These are phyloP conservation scores for Hypoxylon fragiforme DNA, from an alignment of 495 filamentous ascomycete genomes.

Conservation along the genomic window DNA sequence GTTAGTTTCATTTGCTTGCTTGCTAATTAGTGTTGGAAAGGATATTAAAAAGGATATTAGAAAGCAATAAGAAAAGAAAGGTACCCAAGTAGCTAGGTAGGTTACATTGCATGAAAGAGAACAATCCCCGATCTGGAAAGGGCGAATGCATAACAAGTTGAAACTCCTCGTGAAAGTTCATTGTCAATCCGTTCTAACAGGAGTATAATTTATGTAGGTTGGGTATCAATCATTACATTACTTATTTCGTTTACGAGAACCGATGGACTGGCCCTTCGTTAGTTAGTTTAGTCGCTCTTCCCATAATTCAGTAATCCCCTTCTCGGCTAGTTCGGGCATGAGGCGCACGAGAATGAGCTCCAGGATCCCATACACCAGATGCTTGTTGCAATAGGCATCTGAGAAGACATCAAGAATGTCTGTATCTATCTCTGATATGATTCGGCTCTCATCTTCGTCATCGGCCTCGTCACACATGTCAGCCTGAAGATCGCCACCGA, in stretches of 20 bases:
- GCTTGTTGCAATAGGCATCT: slow-evolving; percentile 87
- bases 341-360: slow-evolving; percentile 78
- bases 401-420: slow-evolving; percentile 71
- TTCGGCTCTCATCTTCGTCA: slow-evolving; percentile 43
- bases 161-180: slow-evolving; percentile 24
- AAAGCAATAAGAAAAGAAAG: no score
- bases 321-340: slow-evolving; percentile 81
- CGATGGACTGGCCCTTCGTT: slow-evolving; percentile 30
- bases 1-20: no score
- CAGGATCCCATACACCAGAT: slow-evolving; percentile 75
- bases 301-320: slow-evolving; percentile 70
- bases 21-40: slow-evolving; percentile 24
- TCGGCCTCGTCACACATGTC: slow-evolving; percentile 37
- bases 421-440: slow-evolving; percentile 53
- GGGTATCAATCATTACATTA: slow-evolving; percentile 37
- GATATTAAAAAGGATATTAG: no score
- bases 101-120: slow-evolving; percentile 34
- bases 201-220: slow-evolving; percentile 15
- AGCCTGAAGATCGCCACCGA: slow-evolving; percentile 30
- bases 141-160: slow-evolving; percentile 31
- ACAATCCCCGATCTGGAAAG: slow-evolving; percentile 30
- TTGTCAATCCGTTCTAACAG: slow-evolving; percentile 15
- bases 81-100: no score
- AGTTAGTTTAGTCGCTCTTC: slow-evolving; percentile 66
- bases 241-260: slow-evolving; percentile 31